phyloP scores from a whole-genome alignment of 2,329 filamentous ascomycete species.

The Colletotrichum tropicicola region DNA sequence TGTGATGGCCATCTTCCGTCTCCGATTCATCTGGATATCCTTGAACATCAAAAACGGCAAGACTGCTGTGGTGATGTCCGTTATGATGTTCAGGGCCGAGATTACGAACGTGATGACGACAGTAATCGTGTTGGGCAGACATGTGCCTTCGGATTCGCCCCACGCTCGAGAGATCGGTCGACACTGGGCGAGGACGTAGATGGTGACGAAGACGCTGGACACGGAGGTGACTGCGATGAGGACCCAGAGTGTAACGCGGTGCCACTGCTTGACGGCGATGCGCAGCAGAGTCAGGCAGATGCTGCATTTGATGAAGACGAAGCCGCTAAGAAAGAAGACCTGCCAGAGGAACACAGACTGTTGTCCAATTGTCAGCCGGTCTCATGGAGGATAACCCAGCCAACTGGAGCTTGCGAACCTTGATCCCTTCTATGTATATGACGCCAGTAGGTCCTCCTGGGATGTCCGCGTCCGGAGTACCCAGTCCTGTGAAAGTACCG shows the following conservation, averaged over 20 bases:
- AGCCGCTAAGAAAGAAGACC: slow-evolving; percentile 27
- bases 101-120: slow-evolving; percentile 30
- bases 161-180: slow-evolving; percentile 24
- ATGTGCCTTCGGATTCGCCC: slow-evolving; percentile 19
- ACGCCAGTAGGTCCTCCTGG: no score
- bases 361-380: not conserved
- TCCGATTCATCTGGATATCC: not conserved
- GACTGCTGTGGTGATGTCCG: not conserved
- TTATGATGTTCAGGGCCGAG: slow-evolving; percentile 15
- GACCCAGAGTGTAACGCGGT: slow-evolving; percentile 20
- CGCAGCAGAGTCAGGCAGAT: slow-evolving; percentile 31
- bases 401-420: no score
- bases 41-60: not conserved
- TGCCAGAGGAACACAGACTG: slow-evolving; percentile 28
- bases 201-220: slow-evolving; percentile 18
- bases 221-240: slow-evolving; percentile 21
- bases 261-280: slow-evolving; percentile 21
- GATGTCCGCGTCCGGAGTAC: no score
- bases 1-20: not conserved
- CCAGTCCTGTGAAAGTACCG: no score
- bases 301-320: slow-evolving; percentile 31
- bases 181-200: slow-evolving; percentile 33
- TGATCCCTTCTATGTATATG: no score
- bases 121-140: not conserved
- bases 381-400: no score